phyloP scores from a whole-genome alignment of 352 stramenopile species.

The Globisporangium irregulare region DNA sequence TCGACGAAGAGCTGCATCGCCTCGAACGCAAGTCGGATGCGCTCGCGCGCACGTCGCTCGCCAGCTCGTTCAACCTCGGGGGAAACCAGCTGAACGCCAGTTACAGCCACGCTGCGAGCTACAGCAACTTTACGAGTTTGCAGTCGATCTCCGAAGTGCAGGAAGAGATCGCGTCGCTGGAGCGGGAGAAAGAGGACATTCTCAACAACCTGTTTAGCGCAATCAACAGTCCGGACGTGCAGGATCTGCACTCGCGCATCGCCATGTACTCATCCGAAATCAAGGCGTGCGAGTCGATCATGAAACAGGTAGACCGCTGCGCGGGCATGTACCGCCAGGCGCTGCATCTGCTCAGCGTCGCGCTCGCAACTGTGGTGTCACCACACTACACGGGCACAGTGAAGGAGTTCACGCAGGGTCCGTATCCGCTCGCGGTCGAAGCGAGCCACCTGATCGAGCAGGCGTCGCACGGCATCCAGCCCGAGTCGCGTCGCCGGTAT shows the following conservation, averaged over 20 bases:
- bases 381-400: conserved; percentile 69
- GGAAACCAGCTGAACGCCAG: conserved; percentile 9
- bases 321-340: conserved; percentile 75
- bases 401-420: conserved; percentile 69
- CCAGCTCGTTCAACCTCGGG: conserved; percentile 5
- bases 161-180: conserved; percentile 58
- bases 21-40: conserved; percentile 68
- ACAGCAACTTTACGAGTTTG: conserved; percentile 20
- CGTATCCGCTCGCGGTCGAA: conserved; percentile 76
- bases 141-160: conserved; percentile 38
- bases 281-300: conserved; percentile 67
- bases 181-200: conserved; percentile 73
- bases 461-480: conserved; percentile 67
- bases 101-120: conserved; percentile 18
- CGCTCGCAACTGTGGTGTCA: conserved; percentile 67
- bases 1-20: conserved; percentile 62
- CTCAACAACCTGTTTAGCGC: conserved; percentile 60
- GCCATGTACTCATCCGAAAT: conserved; percentile 75
- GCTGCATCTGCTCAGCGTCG: conserved; percentile 63
- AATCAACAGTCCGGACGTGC: conserved; percentile 55
- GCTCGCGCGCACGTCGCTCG: conserved; percentile 56
- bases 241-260: conserved; percentile 72
- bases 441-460: conserved; percentile 71
- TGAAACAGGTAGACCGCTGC: conserved; percentile 73
- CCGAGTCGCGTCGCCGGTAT: conserved; percentile 73